Conservation (phyloP, 441 rosid species). For the Biscutella auriculata region DNA sequence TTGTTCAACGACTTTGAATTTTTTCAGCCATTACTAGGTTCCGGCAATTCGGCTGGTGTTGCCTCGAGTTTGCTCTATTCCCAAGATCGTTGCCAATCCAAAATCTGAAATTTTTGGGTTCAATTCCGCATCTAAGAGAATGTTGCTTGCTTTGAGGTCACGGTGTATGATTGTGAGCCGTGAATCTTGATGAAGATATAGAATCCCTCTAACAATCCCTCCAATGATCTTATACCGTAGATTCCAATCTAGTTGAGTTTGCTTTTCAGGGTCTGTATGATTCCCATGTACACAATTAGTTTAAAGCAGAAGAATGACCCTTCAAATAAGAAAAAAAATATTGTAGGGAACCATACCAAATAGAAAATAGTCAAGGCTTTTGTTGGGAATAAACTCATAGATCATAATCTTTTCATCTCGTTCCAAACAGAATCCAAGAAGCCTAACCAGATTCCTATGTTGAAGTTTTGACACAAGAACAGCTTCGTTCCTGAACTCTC, state of each 20-base stretch:
- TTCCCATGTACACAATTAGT: not conserved
- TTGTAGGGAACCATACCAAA: constrained; percentile 22
- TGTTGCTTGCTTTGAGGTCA: constrained; percentile 38
- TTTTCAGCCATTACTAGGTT: constrained; percentile 23
- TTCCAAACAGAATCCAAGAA: constrained; percentile 33
- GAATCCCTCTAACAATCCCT: constrained; percentile 37
- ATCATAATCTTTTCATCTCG: constrained; percentile 31
- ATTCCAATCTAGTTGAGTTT: constrained; percentile 29
- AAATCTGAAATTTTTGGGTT: constrained; percentile 44
- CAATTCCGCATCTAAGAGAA: constrained; percentile 33
- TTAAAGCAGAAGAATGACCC: not conserved
- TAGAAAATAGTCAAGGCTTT: constrained; percentile 31
- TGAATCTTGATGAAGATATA: constrained; percentile 48
- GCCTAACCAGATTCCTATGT: constrained; percentile 34
- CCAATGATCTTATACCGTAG: constrained; percentile 28
- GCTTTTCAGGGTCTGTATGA: constrained; percentile 19
- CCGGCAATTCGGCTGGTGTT: constrained; percentile 25
- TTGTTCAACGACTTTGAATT: not conserved
- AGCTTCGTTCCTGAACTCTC: constrained; percentile 42
- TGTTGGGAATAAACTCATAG: constrained; percentile 37
- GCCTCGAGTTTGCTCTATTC: constrained; percentile 26
- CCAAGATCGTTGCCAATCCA: constrained; percentile 31
- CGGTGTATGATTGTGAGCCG: constrained; percentile 36
- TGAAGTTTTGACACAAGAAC: constrained; percentile 36
- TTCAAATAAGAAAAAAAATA: not conserved